Evolutionary conservation across 1,284 basidiomycete species (phyloP).

Genomic region (Tylopilus sp.): DNA sequence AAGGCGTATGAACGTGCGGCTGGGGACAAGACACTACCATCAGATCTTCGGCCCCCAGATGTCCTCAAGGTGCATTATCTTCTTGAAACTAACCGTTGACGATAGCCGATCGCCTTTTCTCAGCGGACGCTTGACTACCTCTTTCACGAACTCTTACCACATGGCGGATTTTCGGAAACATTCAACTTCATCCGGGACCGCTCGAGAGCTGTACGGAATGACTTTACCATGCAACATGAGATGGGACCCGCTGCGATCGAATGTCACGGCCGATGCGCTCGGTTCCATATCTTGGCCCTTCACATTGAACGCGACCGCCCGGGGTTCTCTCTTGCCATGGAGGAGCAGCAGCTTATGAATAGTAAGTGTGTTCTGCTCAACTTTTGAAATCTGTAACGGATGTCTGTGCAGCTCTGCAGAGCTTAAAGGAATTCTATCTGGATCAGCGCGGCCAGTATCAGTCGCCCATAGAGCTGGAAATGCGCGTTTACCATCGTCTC

Average conservation of each 20-base stretch:
- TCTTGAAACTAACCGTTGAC: background rate
- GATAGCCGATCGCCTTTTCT: background rate
- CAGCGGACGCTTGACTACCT: slow-evolving; percentile 90
- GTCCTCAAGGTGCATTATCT: slow-evolving; percentile 64
- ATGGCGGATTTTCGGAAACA: slow-evolving; percentile 64
- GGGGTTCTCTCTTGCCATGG: slow-evolving; percentile 67
- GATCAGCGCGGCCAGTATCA: slow-evolving; percentile 67
- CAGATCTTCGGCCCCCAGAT: slow-evolving; percentile 84
- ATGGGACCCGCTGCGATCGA: slow-evolving; percentile 77
- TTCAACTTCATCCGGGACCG: slow-evolving; percentile 90
- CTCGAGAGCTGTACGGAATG: slow-evolving; percentile 84
- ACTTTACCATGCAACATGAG: slow-evolving; percentile 91
- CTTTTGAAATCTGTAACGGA: slow-evolving; percentile 1
- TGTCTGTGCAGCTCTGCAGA: slow-evolving; percentile 67
- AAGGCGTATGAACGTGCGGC: slow-evolving; percentile 95
- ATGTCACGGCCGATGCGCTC: slow-evolving; percentile 88
- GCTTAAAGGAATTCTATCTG: slow-evolving; percentile 89
- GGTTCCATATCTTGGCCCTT: slow-evolving; percentile 88
- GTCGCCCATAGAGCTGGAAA: slow-evolving; percentile 86
- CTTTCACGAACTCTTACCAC: slow-evolving; percentile 74
- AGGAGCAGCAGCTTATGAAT: slow-evolving; percentile 87
- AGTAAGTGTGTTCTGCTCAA: slow-evolving; percentile 46
- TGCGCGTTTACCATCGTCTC: slow-evolving; percentile 91
- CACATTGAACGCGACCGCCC: slow-evolving; percentile 63
- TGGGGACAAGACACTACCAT: slow-evolving; percentile 87